These are phyloP conservation scores for Fusarium torulosum DNA, from an alignment of 2,329 filamentous ascomycete genomes.

Conservation along the genomic window DNA sequence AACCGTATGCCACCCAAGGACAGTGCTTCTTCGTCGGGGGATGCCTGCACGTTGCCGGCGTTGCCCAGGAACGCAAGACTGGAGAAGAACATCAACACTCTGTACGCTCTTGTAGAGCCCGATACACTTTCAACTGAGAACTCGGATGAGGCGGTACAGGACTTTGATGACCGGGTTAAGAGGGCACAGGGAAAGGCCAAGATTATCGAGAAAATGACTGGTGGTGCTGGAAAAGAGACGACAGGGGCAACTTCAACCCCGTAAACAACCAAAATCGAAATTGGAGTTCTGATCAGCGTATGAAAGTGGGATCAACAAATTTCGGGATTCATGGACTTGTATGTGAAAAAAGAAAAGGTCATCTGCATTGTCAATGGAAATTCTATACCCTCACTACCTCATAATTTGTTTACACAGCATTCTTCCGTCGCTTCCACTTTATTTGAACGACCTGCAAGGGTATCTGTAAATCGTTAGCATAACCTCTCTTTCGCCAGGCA, in stretches of 20 bases:
- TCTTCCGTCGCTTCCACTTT: slow-evolving; percentile 43
- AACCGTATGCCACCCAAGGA: slow-evolving; percentile 67
- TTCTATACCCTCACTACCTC: slow-evolving; percentile 48
- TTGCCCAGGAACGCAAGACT: slow-evolving; percentile 74
- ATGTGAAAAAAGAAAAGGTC: slow-evolving; percentile 39
- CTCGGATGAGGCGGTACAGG: slow-evolving; percentile 87
- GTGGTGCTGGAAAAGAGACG: slow-evolving; percentile 45
- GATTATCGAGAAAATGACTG: slow-evolving; percentile 80
- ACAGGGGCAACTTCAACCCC: slow-evolving; percentile 18
- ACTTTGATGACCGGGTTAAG: slow-evolving; percentile 91
- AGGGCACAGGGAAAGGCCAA: slow-evolving; percentile 86
- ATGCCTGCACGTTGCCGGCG: slow-evolving; percentile 50
- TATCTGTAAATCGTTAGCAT: slow-evolving; percentile 61
- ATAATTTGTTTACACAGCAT: slow-evolving; percentile 50
- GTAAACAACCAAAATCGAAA: background rate
- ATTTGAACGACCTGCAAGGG: slow-evolving; percentile 73
- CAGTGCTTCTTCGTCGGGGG: background rate
- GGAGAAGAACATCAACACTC: slow-evolving; percentile 78
- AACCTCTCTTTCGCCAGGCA: background rate
- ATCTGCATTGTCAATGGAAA: slow-evolving; percentile 50
- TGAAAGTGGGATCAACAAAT: background rate
- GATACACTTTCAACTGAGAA: slow-evolving; percentile 84
- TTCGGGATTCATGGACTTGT: background rate
- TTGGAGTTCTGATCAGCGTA: slow-evolving; percentile 21
- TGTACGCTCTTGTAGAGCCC: slow-evolving; percentile 84